These are phyloP conservation scores for Hevea brasiliensis DNA, from an alignment of 345 rosid species.

Conservation along the genomic window DNA sequence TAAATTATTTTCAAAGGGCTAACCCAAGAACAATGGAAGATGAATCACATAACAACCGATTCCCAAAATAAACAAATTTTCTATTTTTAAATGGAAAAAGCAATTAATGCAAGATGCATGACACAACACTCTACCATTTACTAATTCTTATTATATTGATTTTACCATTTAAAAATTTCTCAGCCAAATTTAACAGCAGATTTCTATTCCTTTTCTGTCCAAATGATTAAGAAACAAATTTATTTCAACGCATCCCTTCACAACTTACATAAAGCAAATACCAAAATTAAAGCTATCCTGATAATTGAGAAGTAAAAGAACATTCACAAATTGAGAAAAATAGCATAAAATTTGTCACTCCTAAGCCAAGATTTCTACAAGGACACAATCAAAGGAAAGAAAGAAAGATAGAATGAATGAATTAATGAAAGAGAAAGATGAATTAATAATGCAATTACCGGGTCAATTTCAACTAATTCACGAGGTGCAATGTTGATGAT, in stretches of 20 bases:
- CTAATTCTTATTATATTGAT: background rate
- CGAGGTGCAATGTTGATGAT: constrained; percentile 63
- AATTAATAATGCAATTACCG: constrained; percentile 39
- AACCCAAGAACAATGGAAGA: background rate
- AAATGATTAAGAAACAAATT: background rate
- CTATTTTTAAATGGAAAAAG: no score
- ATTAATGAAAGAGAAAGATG: no score
- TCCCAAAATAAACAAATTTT: background rate
- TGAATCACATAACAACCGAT: no score
- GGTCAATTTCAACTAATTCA: constrained; percentile 45
- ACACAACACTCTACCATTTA: background rate
- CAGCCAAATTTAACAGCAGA: no score
- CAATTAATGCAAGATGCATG: background rate
- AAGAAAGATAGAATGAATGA: background rate
- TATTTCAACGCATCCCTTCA: background rate
- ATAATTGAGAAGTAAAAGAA: background rate
- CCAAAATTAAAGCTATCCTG: background rate
- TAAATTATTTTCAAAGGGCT: background rate
- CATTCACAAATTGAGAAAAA: background rate
- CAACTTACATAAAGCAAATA: background rate
- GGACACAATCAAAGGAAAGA: background rate
- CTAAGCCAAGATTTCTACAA: background rate
- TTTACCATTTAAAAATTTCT: background rate
- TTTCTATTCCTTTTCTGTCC: background rate
- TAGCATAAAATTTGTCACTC: background rate